Percentiles rank a stretch among this genome's conserved stretches.
Conservation (phyloP, 495 filamentous ascomycete species). For the Aspergillus mulundensis region DNA sequence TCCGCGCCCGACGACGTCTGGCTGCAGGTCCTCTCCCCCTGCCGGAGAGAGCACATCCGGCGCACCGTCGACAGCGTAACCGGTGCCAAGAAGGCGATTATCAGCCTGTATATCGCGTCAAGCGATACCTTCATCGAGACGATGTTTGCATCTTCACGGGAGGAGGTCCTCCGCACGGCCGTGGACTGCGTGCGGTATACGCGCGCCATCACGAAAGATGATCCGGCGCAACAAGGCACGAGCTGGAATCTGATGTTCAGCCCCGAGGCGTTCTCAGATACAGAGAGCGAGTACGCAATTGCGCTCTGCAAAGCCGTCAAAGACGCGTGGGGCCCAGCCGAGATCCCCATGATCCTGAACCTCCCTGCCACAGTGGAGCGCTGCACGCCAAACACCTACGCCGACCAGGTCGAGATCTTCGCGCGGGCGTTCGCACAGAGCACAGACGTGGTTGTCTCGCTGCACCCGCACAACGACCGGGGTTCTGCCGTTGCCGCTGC, state of each 20-base stretch:
- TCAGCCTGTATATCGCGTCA: slow-evolving; percentile 95
- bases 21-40: slow-evolving; percentile 92
- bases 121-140: no score
- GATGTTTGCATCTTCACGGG: no score
- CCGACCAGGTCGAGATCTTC: slow-evolving; percentile 96
- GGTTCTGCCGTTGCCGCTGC: slow-evolving; percentile 86
- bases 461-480: slow-evolving; percentile 93
- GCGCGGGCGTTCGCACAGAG: no score
- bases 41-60: slow-evolving; percentile 85
- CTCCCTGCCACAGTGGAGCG: slow-evolving; percentile 95
- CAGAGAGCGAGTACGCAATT: slow-evolving; percentile 76
- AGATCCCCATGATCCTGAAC: slow-evolving; percentile 91
- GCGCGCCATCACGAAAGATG: slow-evolving; percentile 92
- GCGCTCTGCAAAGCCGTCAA: slow-evolving; percentile 92
- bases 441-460: slow-evolving; percentile 74
- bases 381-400: slow-evolving; percentile 92
- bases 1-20: slow-evolving; percentile 93
- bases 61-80: slow-evolving; percentile 86
- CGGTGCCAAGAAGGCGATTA: slow-evolving; percentile 90
- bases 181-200: slow-evolving; percentile 83
- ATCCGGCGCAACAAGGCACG: slow-evolving; percentile 67
- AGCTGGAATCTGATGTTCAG: slow-evolving; percentile 96
- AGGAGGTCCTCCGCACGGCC: no score
- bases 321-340: slow-evolving; percentile 84
- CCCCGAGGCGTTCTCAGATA: slow-evolving; percentile 94